Evolutionary conservation across 2,329 filamentous ascomycete genomes (phyloP).

Genomic region (Aspergillus chevalieri): DNA sequence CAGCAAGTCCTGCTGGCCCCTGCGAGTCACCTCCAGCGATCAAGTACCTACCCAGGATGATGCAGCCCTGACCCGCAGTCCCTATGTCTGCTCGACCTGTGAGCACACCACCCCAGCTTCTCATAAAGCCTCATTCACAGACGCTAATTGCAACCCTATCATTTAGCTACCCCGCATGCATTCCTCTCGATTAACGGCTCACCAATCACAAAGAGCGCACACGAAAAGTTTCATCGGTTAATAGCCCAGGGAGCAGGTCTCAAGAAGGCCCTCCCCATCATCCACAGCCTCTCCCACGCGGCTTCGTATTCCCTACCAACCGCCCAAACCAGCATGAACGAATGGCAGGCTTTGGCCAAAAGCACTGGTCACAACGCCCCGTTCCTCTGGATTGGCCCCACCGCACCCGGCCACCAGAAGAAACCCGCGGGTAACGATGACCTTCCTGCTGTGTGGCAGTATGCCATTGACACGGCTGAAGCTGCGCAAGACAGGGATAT

Average conservation of each 20-base stretch:
- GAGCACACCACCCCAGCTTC: conserved; percentile 5
- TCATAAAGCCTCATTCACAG: not conserved
- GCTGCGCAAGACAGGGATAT: conserved; percentile 31
- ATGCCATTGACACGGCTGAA: conserved; percentile 27
- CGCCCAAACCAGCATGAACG: conserved; percentile 31
- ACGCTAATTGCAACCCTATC: conserved; percentile 3
- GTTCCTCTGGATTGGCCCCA: conserved; percentile 40
- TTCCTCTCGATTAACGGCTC: conserved; percentile 29
- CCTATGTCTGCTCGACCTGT: conserved; percentile 17
- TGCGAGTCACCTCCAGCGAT: conserved; percentile 21
- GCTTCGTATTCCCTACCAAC: conserved; percentile 24
- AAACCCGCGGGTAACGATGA: conserved; percentile 20
- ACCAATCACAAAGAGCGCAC: conserved; percentile 21
- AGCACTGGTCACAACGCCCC: conserved; percentile 33
- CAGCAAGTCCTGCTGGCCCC: conserved; percentile 23
- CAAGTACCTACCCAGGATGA: conserved; percentile 13
- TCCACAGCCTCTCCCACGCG: conserved; percentile 33
- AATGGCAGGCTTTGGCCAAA: conserved; percentile 34
- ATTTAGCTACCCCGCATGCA: conserved; percentile 30
- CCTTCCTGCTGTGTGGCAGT: conserved; percentile 35
- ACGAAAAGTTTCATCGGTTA: conserved; percentile 26
- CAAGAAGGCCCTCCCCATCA: conserved; percentile 37
- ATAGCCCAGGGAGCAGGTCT: conserved; percentile 20
- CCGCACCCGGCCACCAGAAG: conserved; percentile 32
- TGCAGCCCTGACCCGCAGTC: conserved; percentile 5